Evolutionary conservation across 2,329 filamentous ascomycete species (phyloP), one percentile per base, ranked within the genome.

Genomic region (Aspergillus eucalypticola): DNA sequence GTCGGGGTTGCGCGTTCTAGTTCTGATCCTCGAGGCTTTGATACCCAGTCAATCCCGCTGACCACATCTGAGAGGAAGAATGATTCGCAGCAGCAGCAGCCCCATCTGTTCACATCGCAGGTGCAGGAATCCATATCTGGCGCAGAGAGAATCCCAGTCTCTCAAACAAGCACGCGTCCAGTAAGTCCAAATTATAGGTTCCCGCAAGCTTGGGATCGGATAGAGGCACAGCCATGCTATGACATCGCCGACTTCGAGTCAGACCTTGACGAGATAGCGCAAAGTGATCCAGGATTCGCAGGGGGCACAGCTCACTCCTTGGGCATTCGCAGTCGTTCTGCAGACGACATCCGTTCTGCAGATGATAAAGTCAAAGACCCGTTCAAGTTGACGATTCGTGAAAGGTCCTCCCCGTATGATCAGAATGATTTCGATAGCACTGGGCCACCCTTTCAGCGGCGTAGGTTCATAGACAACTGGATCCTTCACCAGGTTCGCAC

Each of bases 401-500:
- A 68, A 29, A 55, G 41, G 1, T 64, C 62, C 7, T 61, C 66
- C 3, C 66, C 67, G 41, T 68, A 68, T 41, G 66, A 70, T n/a
- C 50, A 6, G 7, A 8, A n/a, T 17, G 46, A 46, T 15, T 46
- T 32, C n/a, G 39, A 11, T 13, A 48, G 21, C 19, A 13, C 41
- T 42, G 41, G 7, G 13, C 50, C 17, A 17, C 29, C 21, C 44
- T n/a, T n/a, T n/a, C 23, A 32, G 25, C 25, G 25, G 10, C 23
- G 8, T 32, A 17, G 56, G 7, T 73, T 71, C 50, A 64, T 74
- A 54, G 70, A 71, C 29, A 69, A 65, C 56, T 74, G 72, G 72
- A 65, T 73, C 35, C 68, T 73, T 0, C 70, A 75, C 39, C 67
- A 69, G 25, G 63, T 75, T 3, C 67, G 71, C 8, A 71, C 68